These are phyloP conservation scores for Zelopaecilomyces penicillatus DNA, from an alignment of 2,329 filamentous ascomycete species.

Conservation along the genomic window DNA sequence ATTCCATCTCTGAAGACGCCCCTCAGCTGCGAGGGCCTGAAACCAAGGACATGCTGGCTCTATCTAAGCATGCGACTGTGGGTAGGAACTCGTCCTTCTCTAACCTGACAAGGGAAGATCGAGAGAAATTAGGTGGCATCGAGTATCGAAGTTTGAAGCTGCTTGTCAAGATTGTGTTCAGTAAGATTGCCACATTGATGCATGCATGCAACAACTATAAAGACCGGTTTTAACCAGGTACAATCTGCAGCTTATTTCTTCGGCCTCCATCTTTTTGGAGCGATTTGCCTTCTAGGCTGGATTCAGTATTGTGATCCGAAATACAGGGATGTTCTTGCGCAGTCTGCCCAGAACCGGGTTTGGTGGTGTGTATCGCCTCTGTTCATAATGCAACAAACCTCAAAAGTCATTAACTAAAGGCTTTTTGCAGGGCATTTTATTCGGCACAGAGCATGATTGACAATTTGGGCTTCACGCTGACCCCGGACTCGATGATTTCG, in stretches of 20 bases:
- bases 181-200: conserved; percentile 19
- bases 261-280: conserved; percentile 37
- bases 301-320: conserved; percentile 31
- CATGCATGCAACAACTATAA: not conserved
- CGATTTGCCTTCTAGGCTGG: conserved; percentile 40
- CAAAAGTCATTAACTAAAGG: not conserved
- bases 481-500: conserved; percentile 44
- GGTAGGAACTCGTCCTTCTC: conserved; percentile 39
- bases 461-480: conserved; percentile 47
- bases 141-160: conserved; percentile 43
- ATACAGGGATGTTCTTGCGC: conserved; percentile 30
- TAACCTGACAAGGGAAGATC: conserved; percentile 31
- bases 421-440: conserved; percentile 33
- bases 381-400: not conserved
- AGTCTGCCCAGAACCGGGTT: conserved; percentile 29
- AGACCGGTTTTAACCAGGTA: not conserved
- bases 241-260: conserved; percentile 32
- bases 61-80: conserved; percentile 35
- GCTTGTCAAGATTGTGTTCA: conserved; percentile 36
- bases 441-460: conserved; percentile 42
- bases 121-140: conserved; percentile 40
- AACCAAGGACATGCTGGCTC: conserved; percentile 24
- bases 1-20: not conserved
- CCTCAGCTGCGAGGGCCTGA: conserved; percentile 4
- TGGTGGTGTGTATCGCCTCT: conserved; percentile 39